Conservation (phyloP, 768 basidiomycete genomes). For the Trametes meyenii region DNA sequence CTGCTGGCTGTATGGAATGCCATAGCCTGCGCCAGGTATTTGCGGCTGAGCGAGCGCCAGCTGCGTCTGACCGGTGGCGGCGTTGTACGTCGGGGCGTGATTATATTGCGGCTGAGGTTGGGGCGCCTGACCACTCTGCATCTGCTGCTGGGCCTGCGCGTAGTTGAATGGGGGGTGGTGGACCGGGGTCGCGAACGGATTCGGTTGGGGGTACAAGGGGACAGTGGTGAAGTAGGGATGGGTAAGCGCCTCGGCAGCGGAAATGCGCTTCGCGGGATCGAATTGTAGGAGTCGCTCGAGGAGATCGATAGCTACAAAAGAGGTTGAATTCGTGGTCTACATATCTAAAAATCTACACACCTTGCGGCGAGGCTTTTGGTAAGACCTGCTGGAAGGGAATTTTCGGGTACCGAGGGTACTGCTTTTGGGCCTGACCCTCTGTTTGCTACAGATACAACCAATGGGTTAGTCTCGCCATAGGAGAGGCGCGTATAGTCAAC, state of each 20-base stretch:
- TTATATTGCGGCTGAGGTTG: slow-evolving; percentile 43
- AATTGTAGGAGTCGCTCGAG: slow-evolving; percentile 95
- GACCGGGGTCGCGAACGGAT: slow-evolving; percentile 65
- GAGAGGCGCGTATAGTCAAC: slow-evolving; percentile 33
- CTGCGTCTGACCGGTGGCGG: slow-evolving; percentile 9
- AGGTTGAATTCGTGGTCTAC: background rate
- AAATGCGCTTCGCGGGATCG: slow-evolving; percentile 89
- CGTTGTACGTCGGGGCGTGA: slow-evolving; percentile 31
- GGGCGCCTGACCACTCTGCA: slow-evolving; percentile 39
- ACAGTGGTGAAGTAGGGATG: slow-evolving; percentile 86
- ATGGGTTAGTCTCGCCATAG: background rate
- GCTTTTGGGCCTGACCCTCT: slow-evolving; percentile 84
- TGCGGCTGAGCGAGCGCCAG: slow-evolving; percentile 20
- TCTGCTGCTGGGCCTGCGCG: slow-evolving; percentile 51
- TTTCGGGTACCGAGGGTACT: slow-evolving; percentile 86
- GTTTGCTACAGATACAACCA: slow-evolving; percentile 17
- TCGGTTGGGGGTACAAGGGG: slow-evolving; percentile 66
- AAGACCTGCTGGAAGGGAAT: slow-evolving; percentile 80
- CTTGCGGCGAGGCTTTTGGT: slow-evolving; percentile 84
- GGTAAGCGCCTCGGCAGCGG: slow-evolving; percentile 86
- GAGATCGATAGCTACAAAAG: slow-evolving; percentile 74
- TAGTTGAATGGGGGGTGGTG: slow-evolving; percentile 40
- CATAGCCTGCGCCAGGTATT: slow-evolving; percentile 21
- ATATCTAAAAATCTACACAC: slow-evolving; percentile 41
- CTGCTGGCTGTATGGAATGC: slow-evolving; percentile 16